Conservation (phyloP, 2,329 filamentous ascomycete species). For the Aspergillus hortae region DNA sequence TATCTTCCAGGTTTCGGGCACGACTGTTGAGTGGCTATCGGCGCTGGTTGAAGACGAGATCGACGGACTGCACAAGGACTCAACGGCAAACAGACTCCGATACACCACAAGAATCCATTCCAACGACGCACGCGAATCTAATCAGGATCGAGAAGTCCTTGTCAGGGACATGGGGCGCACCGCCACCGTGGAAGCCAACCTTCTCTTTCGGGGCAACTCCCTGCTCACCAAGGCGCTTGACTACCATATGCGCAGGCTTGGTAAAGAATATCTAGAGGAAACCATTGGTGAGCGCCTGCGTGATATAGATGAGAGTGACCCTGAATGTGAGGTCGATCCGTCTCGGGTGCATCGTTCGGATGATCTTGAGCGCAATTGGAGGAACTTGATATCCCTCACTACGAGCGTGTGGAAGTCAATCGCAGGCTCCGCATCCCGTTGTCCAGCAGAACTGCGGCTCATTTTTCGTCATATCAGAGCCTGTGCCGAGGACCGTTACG, state of each 20-base stretch:
- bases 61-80: conserved; percentile 82
- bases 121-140: conserved; percentile 52
- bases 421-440: conserved; percentile 65
- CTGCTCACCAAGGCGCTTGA: conserved; percentile 90
- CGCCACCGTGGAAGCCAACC: conserved; percentile 75
- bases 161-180: conserved; percentile 63
- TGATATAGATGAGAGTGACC: conserved; percentile 86
- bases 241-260: conserved; percentile 90
- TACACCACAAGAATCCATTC: conserved; percentile 63
- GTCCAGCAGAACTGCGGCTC: conserved; percentile 76
- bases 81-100: conserved; percentile 60
- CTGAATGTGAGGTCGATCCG: conserved; percentile 93
- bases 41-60: conserved; percentile 95
- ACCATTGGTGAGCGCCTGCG: conserved; percentile 78
- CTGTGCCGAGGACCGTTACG: conserved; percentile 91
- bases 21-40: conserved; percentile 84
- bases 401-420: conserved; percentile 85
- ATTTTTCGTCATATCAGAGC: conserved; percentile 89
- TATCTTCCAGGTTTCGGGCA: conserved; percentile 90
- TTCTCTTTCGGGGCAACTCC: conserved; percentile 93
- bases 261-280: conserved; percentile 88
- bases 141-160: conserved; percentile 56
- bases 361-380: conserved; percentile 81
- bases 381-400: conserved; percentile 69
- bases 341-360: conserved; percentile 65